Conservation (phyloP, 352 stramenopile species). For the Pythium myriotylum region DNA sequence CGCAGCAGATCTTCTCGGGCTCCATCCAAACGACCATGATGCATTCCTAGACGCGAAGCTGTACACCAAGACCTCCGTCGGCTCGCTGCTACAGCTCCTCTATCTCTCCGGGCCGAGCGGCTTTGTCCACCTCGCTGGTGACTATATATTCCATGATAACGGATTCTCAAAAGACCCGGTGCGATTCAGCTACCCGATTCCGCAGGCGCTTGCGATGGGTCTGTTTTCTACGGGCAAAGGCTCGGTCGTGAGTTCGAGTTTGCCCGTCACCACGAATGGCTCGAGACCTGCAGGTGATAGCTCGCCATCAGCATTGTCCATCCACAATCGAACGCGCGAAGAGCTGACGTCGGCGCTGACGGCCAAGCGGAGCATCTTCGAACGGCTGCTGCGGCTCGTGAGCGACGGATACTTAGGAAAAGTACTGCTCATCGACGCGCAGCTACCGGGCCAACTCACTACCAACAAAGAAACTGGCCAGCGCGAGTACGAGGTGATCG, state of each 20-base stretch:
- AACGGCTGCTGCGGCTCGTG: slow-evolving; percentile 39
- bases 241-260: neutral
- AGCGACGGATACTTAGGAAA: slow-evolving; percentile 37
- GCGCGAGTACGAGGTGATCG: slow-evolving; percentile 39
- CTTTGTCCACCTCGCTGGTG: slow-evolving; percentile 39
- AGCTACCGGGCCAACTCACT: slow-evolving; percentile 32
- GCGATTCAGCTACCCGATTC: slow-evolving; percentile 36
- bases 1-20: slow-evolving; percentile 41
- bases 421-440: slow-evolving; percentile 42
- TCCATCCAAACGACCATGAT: slow-evolving; percentile 40
- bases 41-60: slow-evolving; percentile 27
- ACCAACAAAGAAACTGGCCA: slow-evolving; percentile 34
- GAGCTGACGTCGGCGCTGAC: neutral
- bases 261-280: too few relatives aligned
- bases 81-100: slow-evolving; percentile 44
- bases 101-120: slow-evolving; percentile 55
- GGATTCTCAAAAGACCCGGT: slow-evolving; percentile 37
- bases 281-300: too few relatives aligned
- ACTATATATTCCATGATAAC: slow-evolving; percentile 49
- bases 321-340: neutral
- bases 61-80: slow-evolving; percentile 43
- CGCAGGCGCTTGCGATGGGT: slow-evolving; percentile 41
- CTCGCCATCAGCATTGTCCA: too few relatives aligned
- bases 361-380: slow-evolving; percentile 47
- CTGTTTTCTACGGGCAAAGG: slow-evolving; percentile 12